Percentiles rank a stretch among this genome's conserved stretches.
Evolutionary conservation across 2,329 filamentous ascomycete species (phyloP).

Genomic region (Talaromyces verruculosus): DNA sequence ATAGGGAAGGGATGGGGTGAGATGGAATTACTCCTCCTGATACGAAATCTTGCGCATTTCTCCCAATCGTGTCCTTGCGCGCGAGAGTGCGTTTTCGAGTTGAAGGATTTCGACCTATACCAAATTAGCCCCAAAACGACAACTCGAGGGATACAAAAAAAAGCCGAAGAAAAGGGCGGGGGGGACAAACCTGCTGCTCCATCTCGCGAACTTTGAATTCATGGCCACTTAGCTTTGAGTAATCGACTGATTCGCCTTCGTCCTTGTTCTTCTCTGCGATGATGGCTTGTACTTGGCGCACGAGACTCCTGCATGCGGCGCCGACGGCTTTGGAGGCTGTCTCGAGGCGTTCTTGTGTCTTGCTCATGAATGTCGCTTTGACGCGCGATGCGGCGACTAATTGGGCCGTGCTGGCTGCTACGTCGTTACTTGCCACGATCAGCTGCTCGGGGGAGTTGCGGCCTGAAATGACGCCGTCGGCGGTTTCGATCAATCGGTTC

Average conservation of each 20-base stretch:
- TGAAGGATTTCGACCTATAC: conserved; percentile 91
- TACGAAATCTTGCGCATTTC: conserved; percentile 99
- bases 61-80: conserved; percentile 78
- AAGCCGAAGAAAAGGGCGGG: not conserved
- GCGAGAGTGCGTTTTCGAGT: conserved; percentile 79
- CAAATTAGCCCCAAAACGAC: conserved; percentile 21
- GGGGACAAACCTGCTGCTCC: conserved; percentile 86
- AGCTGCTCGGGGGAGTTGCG: conserved; percentile 95
- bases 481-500: conserved; percentile 95
- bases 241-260: conserved; percentile 78
- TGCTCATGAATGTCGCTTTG: conserved; percentile 97
- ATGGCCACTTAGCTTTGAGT: conserved; percentile 80
- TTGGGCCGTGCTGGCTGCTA: conserved; percentile 93
- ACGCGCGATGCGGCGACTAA: conserved; percentile 92
- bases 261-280: conserved; percentile 83
- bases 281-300: conserved; percentile 90
- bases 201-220: conserved; percentile 99
- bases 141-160: not conserved
- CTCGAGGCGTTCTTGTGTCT: conserved; percentile 90
- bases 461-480: conserved; percentile 87
- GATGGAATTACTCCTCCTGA: conserved; percentile 62
- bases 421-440: conserved; percentile 96
- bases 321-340: conserved; percentile 90
- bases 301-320: conserved; percentile 78
- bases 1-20: not conserved